A percentile compares a stretch with the other conserved stretches of the same genome.
Evolutionary conservation across 2,329 filamentous ascomycete genomes (phyloP).

Genomic region (Penicillium concentricum): DNA sequence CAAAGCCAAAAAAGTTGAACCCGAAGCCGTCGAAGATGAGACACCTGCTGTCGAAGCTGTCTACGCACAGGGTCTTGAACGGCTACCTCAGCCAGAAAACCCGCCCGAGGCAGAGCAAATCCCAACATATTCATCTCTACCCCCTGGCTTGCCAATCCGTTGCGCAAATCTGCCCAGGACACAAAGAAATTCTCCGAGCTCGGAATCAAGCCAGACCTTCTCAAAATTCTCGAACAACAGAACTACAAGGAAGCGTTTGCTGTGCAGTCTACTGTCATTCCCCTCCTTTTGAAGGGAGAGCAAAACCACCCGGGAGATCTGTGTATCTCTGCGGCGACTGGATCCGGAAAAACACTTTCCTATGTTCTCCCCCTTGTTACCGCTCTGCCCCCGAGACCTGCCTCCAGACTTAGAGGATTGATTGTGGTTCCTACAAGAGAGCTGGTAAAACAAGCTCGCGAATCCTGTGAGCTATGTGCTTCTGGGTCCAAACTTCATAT

Average conservation of each 20-base stretch:
- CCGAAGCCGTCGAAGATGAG: conserved; percentile 11
- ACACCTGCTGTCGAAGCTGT: conserved; percentile 30
- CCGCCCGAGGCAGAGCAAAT: conserved; percentile 57
- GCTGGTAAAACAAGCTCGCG: conserved; percentile 79
- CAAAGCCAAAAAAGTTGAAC: conserved; percentile 16
- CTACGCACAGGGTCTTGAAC: conserved; percentile 62
- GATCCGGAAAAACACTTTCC: conserved; percentile 91
- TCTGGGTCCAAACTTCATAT: conserved; percentile 71
- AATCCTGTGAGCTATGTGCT: conserved; percentile 73
- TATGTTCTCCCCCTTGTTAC: conserved; percentile 86
- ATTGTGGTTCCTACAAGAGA: conserved; percentile 90
- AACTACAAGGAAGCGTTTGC: conserved; percentile 72
- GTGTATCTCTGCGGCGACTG: conserved; percentile 87
- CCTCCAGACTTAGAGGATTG: conserved; percentile 71
- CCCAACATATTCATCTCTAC: conserved; percentile 74
- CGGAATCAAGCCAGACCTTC: conserved; percentile 60
- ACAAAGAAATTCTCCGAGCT: conserved; percentile 63
- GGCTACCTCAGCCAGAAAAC: conserved; percentile 70
- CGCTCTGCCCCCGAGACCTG: conserved; percentile 63
- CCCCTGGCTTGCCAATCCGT: conserved; percentile 77
- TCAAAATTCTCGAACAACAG: conserved; percentile 64
- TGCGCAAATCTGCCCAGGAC: conserved; percentile 63
- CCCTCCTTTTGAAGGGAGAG: conserved; percentile 69
- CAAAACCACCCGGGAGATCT: conserved; percentile 70
- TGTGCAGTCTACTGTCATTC: conserved; percentile 76